These are phyloP conservation scores for Abrus pulchellus DNA, from an alignment of 306 rosid species.

Conservation along the genomic window DNA sequence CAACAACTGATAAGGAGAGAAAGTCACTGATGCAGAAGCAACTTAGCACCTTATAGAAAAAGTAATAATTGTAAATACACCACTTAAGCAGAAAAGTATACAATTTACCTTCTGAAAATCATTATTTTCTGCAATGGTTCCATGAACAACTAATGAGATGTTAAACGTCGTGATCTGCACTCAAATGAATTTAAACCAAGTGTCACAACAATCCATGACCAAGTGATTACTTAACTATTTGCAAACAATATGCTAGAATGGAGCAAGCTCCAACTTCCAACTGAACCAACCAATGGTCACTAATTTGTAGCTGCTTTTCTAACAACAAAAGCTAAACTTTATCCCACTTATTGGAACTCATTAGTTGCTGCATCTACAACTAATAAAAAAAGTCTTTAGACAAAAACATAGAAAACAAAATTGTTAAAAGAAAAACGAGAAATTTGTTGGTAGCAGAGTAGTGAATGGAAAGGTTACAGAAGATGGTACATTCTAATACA, in stretches of 20 bases:
- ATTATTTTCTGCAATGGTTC: conserved; percentile 81
- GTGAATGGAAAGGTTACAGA: too few species aligned
- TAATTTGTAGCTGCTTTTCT: conserved; percentile 18
- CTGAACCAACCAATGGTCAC: conserved; percentile 27
- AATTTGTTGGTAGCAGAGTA: background rate
- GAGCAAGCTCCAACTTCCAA: conserved; percentile 13
- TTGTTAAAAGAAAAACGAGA: background rate
- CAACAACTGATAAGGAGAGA: conserved; percentile 33
- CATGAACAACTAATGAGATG: conserved; percentile 92
- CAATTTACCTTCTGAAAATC: conserved; percentile 89
- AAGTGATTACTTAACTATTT: conserved; percentile 12
- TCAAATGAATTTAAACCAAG: conserved; percentile 39
- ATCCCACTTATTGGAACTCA: background rate
- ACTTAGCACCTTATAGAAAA: conserved; percentile 10
- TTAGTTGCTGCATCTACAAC: conserved; percentile 12
- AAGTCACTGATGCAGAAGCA: conserved; percentile 11
- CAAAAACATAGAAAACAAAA: background rate
- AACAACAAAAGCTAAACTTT: conserved; percentile 23
- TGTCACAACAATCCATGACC: conserved; percentile 28
- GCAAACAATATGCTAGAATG: conserved; percentile 9
- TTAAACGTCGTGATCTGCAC: conserved; percentile 88
- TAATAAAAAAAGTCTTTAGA: background rate
- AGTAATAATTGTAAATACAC: conserved; percentile 18
- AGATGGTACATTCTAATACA: too few species aligned
- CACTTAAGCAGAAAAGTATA: conserved; percentile 24